Conservation (phyloP, 345 rosid species). For the Conringia planisiliqua region DNA sequence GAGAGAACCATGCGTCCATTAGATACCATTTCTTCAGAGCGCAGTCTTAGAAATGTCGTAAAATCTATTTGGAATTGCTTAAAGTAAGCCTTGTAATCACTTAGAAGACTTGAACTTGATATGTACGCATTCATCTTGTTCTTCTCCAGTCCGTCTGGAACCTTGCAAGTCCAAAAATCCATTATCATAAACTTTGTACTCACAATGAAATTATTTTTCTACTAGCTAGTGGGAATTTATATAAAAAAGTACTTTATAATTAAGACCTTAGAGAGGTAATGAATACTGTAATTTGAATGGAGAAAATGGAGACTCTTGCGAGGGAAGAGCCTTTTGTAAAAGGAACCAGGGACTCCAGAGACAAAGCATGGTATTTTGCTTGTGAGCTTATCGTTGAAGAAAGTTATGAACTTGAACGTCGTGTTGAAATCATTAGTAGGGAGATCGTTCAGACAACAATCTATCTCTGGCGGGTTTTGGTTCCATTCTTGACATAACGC, state of each 20-base stretch:
- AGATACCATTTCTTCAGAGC: slow-evolving; percentile 40
- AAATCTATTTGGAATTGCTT: slow-evolving; percentile 50
- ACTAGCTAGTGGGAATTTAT: neutral
- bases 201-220: too few relatives aligned
- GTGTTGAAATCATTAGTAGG: slow-evolving; percentile 47
- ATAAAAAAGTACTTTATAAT: neutral
- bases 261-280: slow-evolving; percentile 40
- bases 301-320: slow-evolving; percentile 31
- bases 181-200: neutral
- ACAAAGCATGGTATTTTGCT: slow-evolving; percentile 23
- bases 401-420: slow-evolving; percentile 22
- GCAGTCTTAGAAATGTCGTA: slow-evolving; percentile 33
- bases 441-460: slow-evolving; percentile 46
- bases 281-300: slow-evolving; percentile 41
- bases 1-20: slow-evolving; percentile 47
- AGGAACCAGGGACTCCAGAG: slow-evolving; percentile 47
- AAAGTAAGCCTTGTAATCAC: slow-evolving; percentile 35
- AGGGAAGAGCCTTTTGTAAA: slow-evolving; percentile 51
- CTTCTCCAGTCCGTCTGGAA: slow-evolving; percentile 22
- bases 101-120: slow-evolving; percentile 35
- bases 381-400: neutral
- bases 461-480: slow-evolving; percentile 26
- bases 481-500: neutral
- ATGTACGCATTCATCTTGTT: slow-evolving; percentile 25
- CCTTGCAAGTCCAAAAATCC: slow-evolving; percentile 7